phyloP scores from a whole-genome alignment of 805 yeast genomes.

The Yarrowia porcina region DNA sequence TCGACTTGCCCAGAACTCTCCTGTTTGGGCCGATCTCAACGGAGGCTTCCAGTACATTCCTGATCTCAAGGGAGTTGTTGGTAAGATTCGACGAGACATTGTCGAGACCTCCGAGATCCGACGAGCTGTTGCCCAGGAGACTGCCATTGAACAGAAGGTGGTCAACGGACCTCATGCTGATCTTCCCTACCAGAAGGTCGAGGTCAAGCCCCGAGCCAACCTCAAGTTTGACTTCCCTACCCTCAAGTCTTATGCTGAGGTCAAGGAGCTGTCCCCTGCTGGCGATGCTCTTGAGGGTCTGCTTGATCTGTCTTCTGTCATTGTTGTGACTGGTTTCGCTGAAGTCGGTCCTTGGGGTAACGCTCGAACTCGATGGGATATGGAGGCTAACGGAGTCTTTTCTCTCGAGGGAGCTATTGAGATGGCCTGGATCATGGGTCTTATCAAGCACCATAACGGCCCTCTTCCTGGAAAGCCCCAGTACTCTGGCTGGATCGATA shows the following conservation, averaged over 20 bases:
- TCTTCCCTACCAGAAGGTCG: slow-evolving; percentile 72
- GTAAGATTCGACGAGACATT: slow-evolving; percentile 67
- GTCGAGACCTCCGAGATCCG: slow-evolving; percentile 84
- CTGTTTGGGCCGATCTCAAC: slow-evolving; percentile 96
- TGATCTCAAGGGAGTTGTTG: slow-evolving; percentile 84
- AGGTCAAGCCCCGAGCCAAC: slow-evolving; percentile 90
- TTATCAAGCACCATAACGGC: slow-evolving; percentile 93
- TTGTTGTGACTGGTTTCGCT: slow-evolving; percentile 96
- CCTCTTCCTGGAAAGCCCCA: slow-evolving; percentile 68
- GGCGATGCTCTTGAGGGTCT: slow-evolving; percentile 64
- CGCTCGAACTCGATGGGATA: slow-evolving; percentile 98
- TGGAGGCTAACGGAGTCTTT: slow-evolving; percentile 94
- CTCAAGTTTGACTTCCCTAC: slow-evolving; percentile 91
- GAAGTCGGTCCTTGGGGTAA: slow-evolving; percentile 99
- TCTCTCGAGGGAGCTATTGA: slow-evolving; percentile 97
- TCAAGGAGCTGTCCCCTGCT: slow-evolving; percentile 61
- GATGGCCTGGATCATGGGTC: slow-evolving; percentile 99
- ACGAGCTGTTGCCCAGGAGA: slow-evolving; percentile 91
- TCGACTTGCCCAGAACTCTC: slow-evolving; percentile 84
- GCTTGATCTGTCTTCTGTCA: slow-evolving; percentile 84
- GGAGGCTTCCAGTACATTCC: slow-evolving; percentile 97
- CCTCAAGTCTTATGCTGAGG: slow-evolving; percentile 69
- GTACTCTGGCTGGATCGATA: slow-evolving; percentile 96
- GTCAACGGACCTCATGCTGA: slow-evolving; percentile 87
- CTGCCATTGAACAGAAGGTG: slow-evolving; percentile 80